These are phyloP conservation scores for Penicillium cataractarum DNA, from an alignment of 495 filamentous ascomycete species.

Conservation along the genomic window DNA sequence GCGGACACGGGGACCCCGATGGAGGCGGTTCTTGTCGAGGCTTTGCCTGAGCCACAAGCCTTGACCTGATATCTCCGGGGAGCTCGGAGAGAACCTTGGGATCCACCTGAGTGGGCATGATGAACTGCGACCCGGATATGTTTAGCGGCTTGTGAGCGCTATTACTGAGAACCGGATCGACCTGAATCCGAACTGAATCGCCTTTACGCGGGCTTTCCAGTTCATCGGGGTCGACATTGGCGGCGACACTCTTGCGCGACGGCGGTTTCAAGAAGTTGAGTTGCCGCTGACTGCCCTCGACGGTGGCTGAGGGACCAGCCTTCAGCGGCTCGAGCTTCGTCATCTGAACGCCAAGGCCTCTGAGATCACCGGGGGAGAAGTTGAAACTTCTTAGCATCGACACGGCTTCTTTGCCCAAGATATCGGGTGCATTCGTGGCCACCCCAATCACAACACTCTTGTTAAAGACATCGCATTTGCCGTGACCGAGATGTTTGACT, in stretches of 20 bases:
- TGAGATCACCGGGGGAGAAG: conserved; percentile 85
- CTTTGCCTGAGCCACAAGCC: conserved; percentile 60
- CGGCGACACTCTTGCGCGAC: conserved; percentile 30
- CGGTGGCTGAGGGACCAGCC: conserved; percentile 31
- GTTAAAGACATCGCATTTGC: conserved; percentile 91
- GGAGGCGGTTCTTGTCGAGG: conserved; percentile 27
- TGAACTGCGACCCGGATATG: conserved; percentile 81
- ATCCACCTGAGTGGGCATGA: conserved; percentile 80
- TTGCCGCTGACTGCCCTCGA: conserved; percentile 66
- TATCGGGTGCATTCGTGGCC: conserved; percentile 71
- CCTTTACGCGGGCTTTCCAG: conserved; percentile 71
- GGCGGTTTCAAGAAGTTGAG: conserved; percentile 59
- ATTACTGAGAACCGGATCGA: conserved; percentile 53
- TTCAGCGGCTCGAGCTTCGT: conserved; percentile 86
- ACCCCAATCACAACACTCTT: conserved; percentile 83
- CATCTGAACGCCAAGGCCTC: conserved; percentile 90
- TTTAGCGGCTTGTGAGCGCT: conserved; percentile 70
- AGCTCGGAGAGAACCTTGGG: conserved; percentile 75
- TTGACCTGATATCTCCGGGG: conserved; percentile 75
- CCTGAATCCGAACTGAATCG: conserved; percentile 50
- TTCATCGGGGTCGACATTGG: conserved; percentile 53
- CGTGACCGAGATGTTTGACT: conserved; percentile 92
- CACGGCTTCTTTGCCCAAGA: conserved; percentile 78
- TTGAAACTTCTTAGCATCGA: conserved; percentile 79
- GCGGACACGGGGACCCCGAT: conserved; percentile 36